Evolutionary conservation across 169 alveolate species (phyloP).

Genomic region (Neospora caninum): DNA sequence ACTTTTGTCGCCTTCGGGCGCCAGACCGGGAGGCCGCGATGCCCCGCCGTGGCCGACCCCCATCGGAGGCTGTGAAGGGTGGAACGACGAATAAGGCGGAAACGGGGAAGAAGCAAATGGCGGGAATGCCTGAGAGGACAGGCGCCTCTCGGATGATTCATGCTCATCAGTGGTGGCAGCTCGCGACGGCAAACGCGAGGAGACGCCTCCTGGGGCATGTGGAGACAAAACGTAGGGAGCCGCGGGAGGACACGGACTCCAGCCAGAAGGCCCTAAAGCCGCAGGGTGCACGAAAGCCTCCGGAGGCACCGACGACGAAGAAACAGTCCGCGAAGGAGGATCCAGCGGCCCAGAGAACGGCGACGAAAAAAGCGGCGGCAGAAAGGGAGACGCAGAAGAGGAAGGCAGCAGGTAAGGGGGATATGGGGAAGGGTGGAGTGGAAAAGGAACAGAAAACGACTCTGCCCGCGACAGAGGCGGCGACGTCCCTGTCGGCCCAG

Average conservation of each 20-base stretch:
- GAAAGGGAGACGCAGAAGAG: background rate
- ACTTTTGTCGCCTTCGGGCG: background rate
- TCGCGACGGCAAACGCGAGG: no score
- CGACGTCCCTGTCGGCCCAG: background rate
- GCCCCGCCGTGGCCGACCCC: background rate
- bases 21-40: no score
- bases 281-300: background rate
- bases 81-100: background rate
- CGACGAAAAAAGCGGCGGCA: background rate
- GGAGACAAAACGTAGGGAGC: background rate
- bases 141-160: background rate
- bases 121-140: background rate
- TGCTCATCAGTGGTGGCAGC: no score
- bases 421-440: background rate
- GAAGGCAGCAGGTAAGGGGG: background rate
- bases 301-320: background rate
- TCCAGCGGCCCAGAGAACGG: no score
- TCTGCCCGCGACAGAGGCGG: background rate
- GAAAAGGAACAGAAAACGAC: no score
- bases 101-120: background rate
- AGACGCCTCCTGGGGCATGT: no score
- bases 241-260: background rate
- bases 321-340: no score
- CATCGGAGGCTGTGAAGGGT: background rate
- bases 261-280: background rate